Evolutionary conservation across 2,329 filamentous ascomycete species (phyloP), one percentile per base, ranked within the genome.

Genomic region (Monilinia polystroma): DNA sequence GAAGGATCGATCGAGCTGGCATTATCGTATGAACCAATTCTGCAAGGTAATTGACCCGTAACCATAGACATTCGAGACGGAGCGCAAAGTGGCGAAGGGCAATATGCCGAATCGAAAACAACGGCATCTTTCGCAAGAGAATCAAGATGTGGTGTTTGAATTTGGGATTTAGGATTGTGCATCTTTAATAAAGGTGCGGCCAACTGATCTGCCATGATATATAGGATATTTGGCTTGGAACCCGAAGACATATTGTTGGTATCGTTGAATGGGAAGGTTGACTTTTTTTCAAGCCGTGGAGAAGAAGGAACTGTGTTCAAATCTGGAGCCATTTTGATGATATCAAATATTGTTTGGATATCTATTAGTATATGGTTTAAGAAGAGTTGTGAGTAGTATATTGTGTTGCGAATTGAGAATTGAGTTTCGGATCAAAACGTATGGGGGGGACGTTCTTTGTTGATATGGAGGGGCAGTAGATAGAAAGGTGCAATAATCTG

Each of bases 191-290:
- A 85, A 23, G 93, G 93, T 38, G 93, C 93, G 23, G 93, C 91
- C 78, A 97, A 87, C 81, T 97, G 93, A 80, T 97, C 93, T 65
- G 93, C 93, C 93, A 97, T 97, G 81, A 97, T 96, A 82, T 95
- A 97, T 57, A 93, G 83, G 72, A 94, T 91, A 79, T 93, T 93
- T 69, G 90, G 90, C 76, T 84, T 84, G 51, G 70, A 71, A 32
- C 60, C 52, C 43, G 66, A 38, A n/a, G 75, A 51, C 49, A 62
- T 62, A 20, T 68, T 51, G 29, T 66, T 75, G 66, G 68, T 38
- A 14, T 66, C 75, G 66, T 77, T 75, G 35, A 73, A 70, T n/a
- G 64, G 68, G 32, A 67, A 69, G 57, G 63, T 72, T 71, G 52
- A 4, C 18, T 60, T 60, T n/a, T 54, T 60, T 1, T 66, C 55